Percentiles rank a stretch among this genome's conserved stretches.
Conservation (phyloP, 177 flowering plant species). For the Telopea speciosissima region DNA sequence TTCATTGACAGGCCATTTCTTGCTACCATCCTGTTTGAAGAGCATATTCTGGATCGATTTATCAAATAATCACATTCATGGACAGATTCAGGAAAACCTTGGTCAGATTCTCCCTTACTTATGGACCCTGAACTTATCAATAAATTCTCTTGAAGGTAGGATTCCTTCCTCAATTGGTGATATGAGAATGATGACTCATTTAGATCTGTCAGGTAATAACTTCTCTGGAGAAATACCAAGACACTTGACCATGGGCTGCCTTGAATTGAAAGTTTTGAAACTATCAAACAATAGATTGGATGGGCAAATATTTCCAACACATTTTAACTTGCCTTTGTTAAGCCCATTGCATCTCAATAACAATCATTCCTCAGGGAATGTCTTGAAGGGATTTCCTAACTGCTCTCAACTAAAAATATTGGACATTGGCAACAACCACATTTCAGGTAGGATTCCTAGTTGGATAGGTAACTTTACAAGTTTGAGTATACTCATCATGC, state of each 20-base stretch:
- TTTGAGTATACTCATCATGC: not conserved
- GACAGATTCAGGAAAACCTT: conserved; percentile 7
- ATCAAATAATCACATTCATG: conserved; percentile 10
- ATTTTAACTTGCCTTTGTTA: not conserved
- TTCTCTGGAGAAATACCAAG: conserved; percentile 13
- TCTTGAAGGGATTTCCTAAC: not conserved
- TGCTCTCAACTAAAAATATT: not conserved
- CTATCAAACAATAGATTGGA: conserved; percentile 1
- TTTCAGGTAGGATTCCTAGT: conserved; percentile 8
- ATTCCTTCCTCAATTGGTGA: conserved; percentile 15
- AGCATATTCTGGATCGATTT: not conserved
- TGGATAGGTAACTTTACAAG: not conserved
- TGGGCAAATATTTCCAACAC: not conserved
- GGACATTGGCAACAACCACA: conserved; percentile 12
- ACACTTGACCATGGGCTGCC: not conserved
- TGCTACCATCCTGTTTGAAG: not conserved
- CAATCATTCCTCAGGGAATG: not conserved
- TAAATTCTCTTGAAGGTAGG: conserved; percentile 12
- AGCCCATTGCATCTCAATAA: not conserved
- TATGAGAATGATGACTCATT: not conserved
- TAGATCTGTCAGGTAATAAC: conserved; percentile 14
- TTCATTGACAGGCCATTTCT: conserved; percentile 8
- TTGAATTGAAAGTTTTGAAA: not conserved
- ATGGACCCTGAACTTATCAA: conserved; percentile 1
- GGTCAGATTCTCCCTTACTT: conserved; percentile 5